These are phyloP conservation scores for Naganishia kalamii DNA, from an alignment of 768 basidiomycete species.

Conservation along the genomic window DNA sequence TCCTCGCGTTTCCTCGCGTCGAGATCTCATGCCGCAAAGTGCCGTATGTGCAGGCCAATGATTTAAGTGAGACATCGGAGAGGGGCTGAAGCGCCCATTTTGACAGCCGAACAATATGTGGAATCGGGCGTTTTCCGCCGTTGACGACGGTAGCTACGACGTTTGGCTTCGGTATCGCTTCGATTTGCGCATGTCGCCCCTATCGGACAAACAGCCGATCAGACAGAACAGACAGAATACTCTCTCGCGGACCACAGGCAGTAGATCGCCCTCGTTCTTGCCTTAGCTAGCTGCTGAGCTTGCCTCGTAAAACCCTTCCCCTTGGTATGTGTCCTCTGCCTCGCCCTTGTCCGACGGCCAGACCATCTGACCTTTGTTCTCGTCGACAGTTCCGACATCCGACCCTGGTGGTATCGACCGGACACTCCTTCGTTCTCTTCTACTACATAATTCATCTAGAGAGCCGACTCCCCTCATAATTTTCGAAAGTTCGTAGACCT, in stretches of 20 bases:
- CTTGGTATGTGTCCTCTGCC: neutral
- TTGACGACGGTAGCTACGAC: neutral
- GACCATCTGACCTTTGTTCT: too few species aligned
- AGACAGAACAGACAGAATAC: too few species aligned
- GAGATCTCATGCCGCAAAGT: neutral
- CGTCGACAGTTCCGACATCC: neutral
- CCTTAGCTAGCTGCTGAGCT: too few species aligned
- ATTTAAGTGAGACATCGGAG: slow-evolving; percentile 9
- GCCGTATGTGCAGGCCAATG: neutral
- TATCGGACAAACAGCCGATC: neutral
- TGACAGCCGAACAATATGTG: neutral
- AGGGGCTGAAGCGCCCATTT: too few species aligned
- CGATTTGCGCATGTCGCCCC: neutral
- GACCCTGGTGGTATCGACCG: neutral
- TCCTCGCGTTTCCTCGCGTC: too few species aligned
- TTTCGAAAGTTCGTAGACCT: neutral
- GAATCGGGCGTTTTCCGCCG: neutral
- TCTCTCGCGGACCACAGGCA: too few species aligned
- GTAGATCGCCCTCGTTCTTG: too few species aligned
- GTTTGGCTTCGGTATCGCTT: neutral
- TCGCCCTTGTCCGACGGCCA: too few species aligned
- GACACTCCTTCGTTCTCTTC: neutral
- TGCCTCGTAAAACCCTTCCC: neutral
- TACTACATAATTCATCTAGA: neutral
- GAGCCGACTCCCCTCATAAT: neutral